Conservation (phyloP, 2,329 filamentous ascomycete genomes). For the Botrytis porri region DNA sequence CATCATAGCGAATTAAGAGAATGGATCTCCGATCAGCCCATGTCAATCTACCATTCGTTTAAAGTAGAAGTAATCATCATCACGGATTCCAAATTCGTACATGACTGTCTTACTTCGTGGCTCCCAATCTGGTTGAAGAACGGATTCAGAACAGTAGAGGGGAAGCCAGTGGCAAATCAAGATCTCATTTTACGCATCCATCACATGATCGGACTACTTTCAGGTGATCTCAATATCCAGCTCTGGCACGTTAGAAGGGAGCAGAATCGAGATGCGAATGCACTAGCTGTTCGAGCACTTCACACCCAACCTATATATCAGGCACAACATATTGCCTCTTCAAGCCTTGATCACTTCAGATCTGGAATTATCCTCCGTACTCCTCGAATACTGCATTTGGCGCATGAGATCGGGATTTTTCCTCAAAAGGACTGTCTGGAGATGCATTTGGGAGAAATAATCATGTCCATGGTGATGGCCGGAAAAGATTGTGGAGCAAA, state of each 20-base stretch:
- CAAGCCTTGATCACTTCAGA: neutral
- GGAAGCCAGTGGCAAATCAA: neutral
- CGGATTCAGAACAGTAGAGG: neutral
- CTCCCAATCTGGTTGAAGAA: neutral
- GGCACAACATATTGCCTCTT: neutral
- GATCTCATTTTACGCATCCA: neutral
- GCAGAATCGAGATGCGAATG: neutral
- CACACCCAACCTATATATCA: no score
- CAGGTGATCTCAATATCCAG: neutral
- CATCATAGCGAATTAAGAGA: neutral
- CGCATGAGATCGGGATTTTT: neutral
- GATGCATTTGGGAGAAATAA: neutral
- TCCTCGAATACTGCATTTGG: neutral
- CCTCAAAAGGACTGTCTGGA: neutral
- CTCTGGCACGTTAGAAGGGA: neutral
- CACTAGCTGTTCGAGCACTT: neutral
- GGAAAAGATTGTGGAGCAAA: neutral
- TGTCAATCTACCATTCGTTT: no score
- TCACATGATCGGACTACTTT: neutral
- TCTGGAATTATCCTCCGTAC: rapidly evolving
- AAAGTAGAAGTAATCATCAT: neutral
- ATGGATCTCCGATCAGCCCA: neutral
- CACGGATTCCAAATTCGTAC: neutral
- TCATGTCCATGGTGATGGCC: neutral
- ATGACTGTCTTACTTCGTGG: neutral